Evolutionary conservation across 2,329 filamentous ascomycete genomes (phyloP).

Genomic region (Xylariaceae sp.): DNA sequence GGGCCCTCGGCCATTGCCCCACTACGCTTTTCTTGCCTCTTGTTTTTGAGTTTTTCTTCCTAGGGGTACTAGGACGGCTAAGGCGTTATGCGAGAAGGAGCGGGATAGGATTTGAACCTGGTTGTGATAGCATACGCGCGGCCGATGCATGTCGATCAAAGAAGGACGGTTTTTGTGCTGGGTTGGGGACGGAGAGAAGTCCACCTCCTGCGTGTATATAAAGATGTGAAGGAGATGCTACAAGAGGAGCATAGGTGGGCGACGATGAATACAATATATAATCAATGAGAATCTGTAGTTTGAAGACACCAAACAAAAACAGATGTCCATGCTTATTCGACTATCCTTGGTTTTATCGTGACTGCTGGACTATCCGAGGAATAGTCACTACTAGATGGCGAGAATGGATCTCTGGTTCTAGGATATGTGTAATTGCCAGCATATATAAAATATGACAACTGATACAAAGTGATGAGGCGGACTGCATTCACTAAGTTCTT

Average conservation of each 20-base stretch:
- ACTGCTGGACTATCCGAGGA: background rate
- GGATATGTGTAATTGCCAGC: too few species aligned
- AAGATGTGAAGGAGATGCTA: background rate
- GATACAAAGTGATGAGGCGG: too few species aligned
- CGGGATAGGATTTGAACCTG: constrained; percentile 20
- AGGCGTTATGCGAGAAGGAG: constrained; percentile 22
- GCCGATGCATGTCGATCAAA: constrained; percentile 8
- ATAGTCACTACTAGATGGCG: too few species aligned
- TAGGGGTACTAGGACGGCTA: constrained; percentile 6
- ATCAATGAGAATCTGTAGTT: background rate
- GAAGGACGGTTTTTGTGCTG: background rate
- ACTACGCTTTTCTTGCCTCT: background rate
- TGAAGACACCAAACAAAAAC: background rate
- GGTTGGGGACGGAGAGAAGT: background rate
- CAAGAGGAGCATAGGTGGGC: background rate
- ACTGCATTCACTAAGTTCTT: too few species aligned
- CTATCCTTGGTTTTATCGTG: background rate
- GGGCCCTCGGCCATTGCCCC: background rate
- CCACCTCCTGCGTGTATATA: background rate
- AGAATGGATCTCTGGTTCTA: too few species aligned
- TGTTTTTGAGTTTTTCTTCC: constrained; percentile 2
- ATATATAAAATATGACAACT: too few species aligned
- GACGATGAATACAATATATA: background rate
- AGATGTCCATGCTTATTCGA: background rate
- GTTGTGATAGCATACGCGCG: constrained; percentile 23